These are phyloP conservation scores for Coemansia biformis DNA, from an alignment of 192 early-diverging fungal genomes.

Conservation along the genomic window DNA sequence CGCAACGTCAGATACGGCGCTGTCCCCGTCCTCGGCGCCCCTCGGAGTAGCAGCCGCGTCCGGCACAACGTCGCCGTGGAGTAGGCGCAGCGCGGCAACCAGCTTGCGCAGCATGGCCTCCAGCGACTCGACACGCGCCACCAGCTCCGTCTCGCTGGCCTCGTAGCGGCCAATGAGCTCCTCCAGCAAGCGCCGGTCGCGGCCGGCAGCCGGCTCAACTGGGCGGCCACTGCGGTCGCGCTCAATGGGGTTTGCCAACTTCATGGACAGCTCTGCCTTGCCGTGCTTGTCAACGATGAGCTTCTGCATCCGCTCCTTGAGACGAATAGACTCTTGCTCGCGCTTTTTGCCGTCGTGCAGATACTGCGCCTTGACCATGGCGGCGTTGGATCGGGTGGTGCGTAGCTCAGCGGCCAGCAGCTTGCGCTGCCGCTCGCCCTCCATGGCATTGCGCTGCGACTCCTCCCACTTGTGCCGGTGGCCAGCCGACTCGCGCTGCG, in stretches of 20 bases:
- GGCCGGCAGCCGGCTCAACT: conserved; percentile 5
- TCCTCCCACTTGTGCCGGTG: conserved; percentile 30
- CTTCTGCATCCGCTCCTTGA: conserved; percentile 48
- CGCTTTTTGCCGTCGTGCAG: conserved; percentile 46
- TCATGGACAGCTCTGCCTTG: conserved; percentile 18
- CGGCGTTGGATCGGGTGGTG: conserved; percentile 24
- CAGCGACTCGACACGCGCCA: conserved; percentile 11
- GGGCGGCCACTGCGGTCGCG: conserved; percentile 26
- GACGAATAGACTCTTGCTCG: conserved; percentile 28
- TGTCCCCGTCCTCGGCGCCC: conserved; percentile 1
- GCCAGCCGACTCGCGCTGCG: conserved; percentile 34
- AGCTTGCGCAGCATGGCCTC: conserved; percentile 21
- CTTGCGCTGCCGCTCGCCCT: conserved; percentile 22
- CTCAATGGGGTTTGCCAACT: conserved; percentile 28
- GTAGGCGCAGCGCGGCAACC: conserved; percentile 6
- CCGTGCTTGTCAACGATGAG: conserved; percentile 42
- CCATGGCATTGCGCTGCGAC: conserved; percentile 6
- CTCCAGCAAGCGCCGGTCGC: conserved; percentile 22
- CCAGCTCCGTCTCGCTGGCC: conserved; percentile 14
- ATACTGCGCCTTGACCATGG: conserved; percentile 31
- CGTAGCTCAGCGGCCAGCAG: conserved; percentile 30
- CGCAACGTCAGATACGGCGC: conserved; percentile 8
- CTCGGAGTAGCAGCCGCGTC: not conserved
- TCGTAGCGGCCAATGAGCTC: conserved; percentile 35
- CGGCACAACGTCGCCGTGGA: conserved; percentile 16